Base-by-base conservation (phyloP, 768 basidiomycete species). In the Boletus fagicola region DNA sequence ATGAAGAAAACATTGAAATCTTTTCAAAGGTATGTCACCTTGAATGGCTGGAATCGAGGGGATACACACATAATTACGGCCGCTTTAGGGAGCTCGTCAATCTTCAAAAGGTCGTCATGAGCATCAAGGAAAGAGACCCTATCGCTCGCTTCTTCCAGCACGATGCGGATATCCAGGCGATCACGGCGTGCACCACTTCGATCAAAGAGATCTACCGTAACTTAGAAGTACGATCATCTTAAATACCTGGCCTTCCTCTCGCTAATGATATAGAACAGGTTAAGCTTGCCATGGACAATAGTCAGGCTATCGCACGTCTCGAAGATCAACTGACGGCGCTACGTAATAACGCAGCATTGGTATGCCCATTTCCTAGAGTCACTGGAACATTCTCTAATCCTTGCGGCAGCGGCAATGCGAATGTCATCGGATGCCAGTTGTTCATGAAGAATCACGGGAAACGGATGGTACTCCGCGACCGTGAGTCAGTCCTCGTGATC, bases 261-360 rank as follows among this genome's bases (percentile, higher is more conserved):
- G 28, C 55, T 57, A 38, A 64, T n/a, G 33, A 4, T 1, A 4
- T 43, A 5, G 15, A 15, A 35, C 16, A 64, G 58, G 35, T 64
- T 13, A 64, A 46, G 33, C 49, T 64, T 9, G 55, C 62, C 16
- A 53, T 64, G 1, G 59, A 64, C 36, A 54, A 45, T 46, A 31
- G 49, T 10, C 52, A 51, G 1, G 55, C 50, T 24, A 42, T 64
- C 22, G 47, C 55, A 13, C 52, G 44, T 30, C 55, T 64, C 12
- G 52, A 64, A 18, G 62, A 49, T 9, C 58, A 64, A 10, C 3
- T 64, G 44, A 33, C 2, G n/a, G 30, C 6, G 26, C 3, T 61
- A 28, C 8, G 28, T 24, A 31, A 24, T 1, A 31, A 22, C 20
- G 1, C 33, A 18, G 26, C 15, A 47, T 13, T 22, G 50, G 63